Percentiles rank a stretch among this genome's conserved stretches.
phyloP scores from a whole-genome alignment of 208 protist genomes.

The Wallacemonas sp. region DNA sequence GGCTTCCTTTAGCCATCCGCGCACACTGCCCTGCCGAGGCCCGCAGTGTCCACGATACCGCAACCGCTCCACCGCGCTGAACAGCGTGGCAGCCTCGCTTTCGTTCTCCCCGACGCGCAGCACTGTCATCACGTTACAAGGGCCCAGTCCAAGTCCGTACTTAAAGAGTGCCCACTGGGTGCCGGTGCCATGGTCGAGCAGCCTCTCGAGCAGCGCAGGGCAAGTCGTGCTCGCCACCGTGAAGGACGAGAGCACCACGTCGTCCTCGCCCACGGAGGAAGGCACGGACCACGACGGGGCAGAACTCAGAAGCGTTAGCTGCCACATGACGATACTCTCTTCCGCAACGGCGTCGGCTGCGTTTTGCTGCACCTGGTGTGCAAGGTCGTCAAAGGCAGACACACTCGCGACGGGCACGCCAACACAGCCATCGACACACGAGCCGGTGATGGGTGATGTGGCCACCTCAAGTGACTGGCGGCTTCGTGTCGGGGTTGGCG shows the following conservation, averaged over 20 bases:
- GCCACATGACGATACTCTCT: conserved; percentile 25
- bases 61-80: conserved; percentile 37
- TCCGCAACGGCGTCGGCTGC: background rate
- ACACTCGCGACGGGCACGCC: conserved; percentile 26
- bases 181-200: conserved; percentile 36
- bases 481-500: background rate
- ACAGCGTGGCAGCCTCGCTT: conserved; percentile 30
- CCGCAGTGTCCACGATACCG: conserved; percentile 24
- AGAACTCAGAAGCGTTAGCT: conserved; percentile 23
- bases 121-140: conserved; percentile 28
- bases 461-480: conserved; percentile 26
- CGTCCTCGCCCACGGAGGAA: background rate
- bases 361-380: background rate
- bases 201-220: conserved; percentile 18
- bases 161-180: conserved; percentile 43
- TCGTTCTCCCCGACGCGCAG: conserved; percentile 35
- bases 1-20: conserved; percentile 18
- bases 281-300: background rate
- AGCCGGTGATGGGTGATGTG: conserved; percentile 40
- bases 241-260: conserved; percentile 49
- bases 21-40: conserved; percentile 27
- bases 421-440: conserved; percentile 37
- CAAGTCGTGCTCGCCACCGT: conserved; percentile 21
- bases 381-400: conserved; percentile 19
- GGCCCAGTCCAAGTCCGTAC: conserved; percentile 39